These are phyloP conservation scores for Torulaspora globosa DNA, from an alignment of 1,139 yeast species.

Conservation along the genomic window DNA sequence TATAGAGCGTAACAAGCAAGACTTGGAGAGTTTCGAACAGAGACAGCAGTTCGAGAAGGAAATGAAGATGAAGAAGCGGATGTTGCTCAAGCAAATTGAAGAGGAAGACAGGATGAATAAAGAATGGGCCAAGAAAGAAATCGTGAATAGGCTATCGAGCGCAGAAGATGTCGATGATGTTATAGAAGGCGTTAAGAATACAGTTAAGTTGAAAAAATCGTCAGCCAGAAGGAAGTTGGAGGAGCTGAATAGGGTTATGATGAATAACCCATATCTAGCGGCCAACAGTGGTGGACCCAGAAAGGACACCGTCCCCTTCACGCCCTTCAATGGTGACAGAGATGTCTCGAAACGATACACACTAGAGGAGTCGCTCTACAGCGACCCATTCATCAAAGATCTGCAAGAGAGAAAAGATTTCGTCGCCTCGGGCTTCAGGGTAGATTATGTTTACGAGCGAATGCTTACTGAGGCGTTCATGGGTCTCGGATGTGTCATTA, in stretches of 20 bases:
- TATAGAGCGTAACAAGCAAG: conserved; percentile 63
- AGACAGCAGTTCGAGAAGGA: conserved; percentile 53
- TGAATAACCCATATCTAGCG: conserved; percentile 35
- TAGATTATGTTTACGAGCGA: conserved; percentile 65
- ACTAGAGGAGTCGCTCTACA: conserved; percentile 44
- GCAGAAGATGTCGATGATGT: conserved; percentile 48
- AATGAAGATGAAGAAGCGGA: conserved; percentile 55
- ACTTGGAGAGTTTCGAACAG: conserved; percentile 53
- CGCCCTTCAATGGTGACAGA: conserved; percentile 92
- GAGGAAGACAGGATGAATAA: conserved; percentile 61
- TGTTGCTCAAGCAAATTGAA: conserved; percentile 64
- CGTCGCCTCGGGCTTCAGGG: conserved; percentile 81
- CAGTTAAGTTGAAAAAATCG: conserved; percentile 59
- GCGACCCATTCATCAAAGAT: conserved; percentile 59
- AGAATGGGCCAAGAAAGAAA: conserved; percentile 61
- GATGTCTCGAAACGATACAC: conserved; percentile 46
- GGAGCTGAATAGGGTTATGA: conserved; percentile 49
- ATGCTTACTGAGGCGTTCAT: conserved; percentile 84
- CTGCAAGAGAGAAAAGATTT: conserved; percentile 63
- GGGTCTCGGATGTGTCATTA: conserved; percentile 80
- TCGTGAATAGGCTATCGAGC: conserved; percentile 61
- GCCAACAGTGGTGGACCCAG: conserved; percentile 21
- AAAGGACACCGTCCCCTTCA: conserved; percentile 55
- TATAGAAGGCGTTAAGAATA: conserved; percentile 52
- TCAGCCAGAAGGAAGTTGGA: conserved; percentile 63